These are phyloP conservation scores for Cyclotella choctawhatcheeana DNA, from an alignment of 108 stramenopile species.

Conservation along the genomic window DNA sequence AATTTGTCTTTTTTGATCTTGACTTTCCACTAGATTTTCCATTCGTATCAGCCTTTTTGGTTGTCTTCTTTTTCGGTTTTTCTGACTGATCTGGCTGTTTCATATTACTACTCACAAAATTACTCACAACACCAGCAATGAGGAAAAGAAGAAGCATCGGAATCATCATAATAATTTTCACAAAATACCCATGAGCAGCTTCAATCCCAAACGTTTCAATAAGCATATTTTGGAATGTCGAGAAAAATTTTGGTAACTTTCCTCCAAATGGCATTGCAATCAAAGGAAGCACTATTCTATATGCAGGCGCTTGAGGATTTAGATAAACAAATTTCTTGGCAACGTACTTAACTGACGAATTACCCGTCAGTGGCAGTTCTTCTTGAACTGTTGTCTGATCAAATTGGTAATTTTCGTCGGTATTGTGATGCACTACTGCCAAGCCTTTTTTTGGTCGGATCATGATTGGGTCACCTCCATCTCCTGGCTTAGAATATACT, in stretches of 20 bases:
- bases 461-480: constrained; percentile 64
- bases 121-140: constrained; percentile 52
- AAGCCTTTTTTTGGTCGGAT: constrained; percentile 73
- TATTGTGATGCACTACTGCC: constrained; percentile 90
- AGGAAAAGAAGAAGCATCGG: constrained; percentile 58
- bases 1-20: constrained; percentile 10
- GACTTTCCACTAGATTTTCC: constrained; percentile 8
- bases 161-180: constrained; percentile 72
- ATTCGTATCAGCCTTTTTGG: background rate
- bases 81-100: background rate
- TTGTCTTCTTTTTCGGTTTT: background rate
- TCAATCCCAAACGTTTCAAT: constrained; percentile 80
- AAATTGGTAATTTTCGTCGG: constrained; percentile 68
- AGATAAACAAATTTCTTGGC: constrained; percentile 86
- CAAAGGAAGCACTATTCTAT: constrained; percentile 74
- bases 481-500: constrained; percentile 59
- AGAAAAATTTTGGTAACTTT: constrained; percentile 58
- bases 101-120: constrained; percentile 21
- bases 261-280: constrained; percentile 75
- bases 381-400: constrained; percentile 74
- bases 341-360: constrained; percentile 60
- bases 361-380: constrained; percentile 48
- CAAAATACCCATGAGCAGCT: constrained; percentile 69
- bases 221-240: constrained; percentile 55
- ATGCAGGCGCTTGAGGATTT: constrained; percentile 58